These are phyloP conservation scores for Priceomyces castillae DNA, from an alignment of 805 yeast species.

Conservation along the genomic window DNA sequence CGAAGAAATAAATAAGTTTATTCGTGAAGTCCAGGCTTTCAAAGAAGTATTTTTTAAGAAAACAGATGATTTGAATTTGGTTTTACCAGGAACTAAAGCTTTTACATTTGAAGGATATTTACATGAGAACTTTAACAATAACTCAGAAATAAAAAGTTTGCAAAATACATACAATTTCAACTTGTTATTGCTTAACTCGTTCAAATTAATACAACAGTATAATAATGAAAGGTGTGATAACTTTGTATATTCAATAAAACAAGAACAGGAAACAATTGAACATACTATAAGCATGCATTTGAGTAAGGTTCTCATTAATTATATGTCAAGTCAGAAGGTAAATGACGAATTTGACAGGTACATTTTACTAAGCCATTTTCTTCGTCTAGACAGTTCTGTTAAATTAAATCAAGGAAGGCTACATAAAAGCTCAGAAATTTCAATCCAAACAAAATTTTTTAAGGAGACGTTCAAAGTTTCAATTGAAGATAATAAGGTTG, in stretches of 20 bases:
- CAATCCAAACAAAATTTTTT: constrained; percentile 29
- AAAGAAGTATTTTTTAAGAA: constrained; percentile 9
- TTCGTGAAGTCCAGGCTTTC: constrained; percentile 15
- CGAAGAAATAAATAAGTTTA: constrained; percentile 11
- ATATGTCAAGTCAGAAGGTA: not conserved
- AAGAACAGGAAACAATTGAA: constrained; percentile 21
- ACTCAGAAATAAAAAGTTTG: constrained; percentile 13
- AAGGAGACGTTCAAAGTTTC: constrained; percentile 28
- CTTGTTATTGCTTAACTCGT: constrained; percentile 15
- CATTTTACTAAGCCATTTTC: constrained; percentile 11
- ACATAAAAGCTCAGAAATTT: constrained; percentile 19
- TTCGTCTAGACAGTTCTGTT: constrained; percentile 1
- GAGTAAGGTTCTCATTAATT: constrained; percentile 16
- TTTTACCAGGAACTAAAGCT: not conserved
- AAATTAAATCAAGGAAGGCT: constrained; percentile 3
- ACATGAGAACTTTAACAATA: constrained; percentile 17
- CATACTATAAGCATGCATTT: constrained; percentile 15
- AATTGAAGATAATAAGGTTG: constrained; percentile 12
- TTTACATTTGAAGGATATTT: constrained; percentile 7
- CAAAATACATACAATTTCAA: constrained; percentile 25
- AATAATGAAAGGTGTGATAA: constrained; percentile 5
- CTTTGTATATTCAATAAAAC: not conserved
- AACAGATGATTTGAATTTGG: constrained; percentile 2
- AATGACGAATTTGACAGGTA: constrained; percentile 13
- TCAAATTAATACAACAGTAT: constrained; percentile 9